Evolutionary conservation across 345 rosid species (phyloP).

Genomic region (Salix arbutifolia): DNA sequence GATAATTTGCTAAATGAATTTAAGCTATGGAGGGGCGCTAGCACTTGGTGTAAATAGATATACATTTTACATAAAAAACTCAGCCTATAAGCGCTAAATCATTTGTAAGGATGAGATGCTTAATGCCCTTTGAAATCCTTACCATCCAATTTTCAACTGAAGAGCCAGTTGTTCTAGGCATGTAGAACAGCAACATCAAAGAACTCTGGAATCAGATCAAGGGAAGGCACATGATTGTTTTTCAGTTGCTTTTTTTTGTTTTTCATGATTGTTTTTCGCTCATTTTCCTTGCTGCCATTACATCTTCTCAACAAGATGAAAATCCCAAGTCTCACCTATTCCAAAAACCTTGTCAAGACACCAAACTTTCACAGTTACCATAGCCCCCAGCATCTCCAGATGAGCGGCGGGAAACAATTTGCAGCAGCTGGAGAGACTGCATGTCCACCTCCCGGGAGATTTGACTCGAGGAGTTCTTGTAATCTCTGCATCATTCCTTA

Average conservation of each 20-base stretch:
- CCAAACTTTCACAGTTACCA: neutral
- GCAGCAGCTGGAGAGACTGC: too few relatives aligned
- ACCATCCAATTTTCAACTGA: neutral
- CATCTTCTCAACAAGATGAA: neutral
- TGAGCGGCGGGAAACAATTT: too few relatives aligned
- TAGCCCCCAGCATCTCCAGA: too few relatives aligned
- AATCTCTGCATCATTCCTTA: too few relatives aligned
- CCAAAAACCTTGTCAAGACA: neutral
- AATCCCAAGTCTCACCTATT: neutral
- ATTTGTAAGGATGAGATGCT: neutral
- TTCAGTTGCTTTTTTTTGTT: neutral
- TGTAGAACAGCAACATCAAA: neutral
- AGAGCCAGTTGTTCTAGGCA: neutral
- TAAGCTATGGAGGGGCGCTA: too few relatives aligned
- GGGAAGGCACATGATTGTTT: neutral
- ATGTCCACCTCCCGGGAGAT: neutral
- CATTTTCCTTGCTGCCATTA: neutral
- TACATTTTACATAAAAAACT: too few relatives aligned
- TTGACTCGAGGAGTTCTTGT: neutral
- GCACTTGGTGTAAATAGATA: too few relatives aligned
- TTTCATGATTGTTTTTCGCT: neutral
- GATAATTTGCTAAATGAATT: neutral
- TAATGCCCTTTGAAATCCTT: neutral
- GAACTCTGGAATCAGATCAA: neutral
- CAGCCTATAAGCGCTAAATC: neutral